Percentiles rank a stretch among this genome's conserved stretches.
Evolutionary conservation across 1,139 yeast species (phyloP).

Genomic region (Chernovozyma aurita): DNA sequence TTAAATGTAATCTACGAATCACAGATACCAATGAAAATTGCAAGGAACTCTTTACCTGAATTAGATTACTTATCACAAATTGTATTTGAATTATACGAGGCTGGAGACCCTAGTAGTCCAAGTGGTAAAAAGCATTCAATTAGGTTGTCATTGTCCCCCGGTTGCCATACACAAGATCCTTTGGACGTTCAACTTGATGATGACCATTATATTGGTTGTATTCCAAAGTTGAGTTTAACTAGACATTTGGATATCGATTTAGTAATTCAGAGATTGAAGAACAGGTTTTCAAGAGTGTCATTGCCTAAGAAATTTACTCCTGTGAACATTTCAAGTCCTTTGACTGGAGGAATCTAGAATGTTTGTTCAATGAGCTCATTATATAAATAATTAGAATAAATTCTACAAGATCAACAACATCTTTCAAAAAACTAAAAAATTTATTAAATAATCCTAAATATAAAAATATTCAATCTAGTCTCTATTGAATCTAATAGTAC

Average conservation of each 20-base stretch:
- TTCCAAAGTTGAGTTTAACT: slow-evolving; percentile 84
- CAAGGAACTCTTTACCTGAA: slow-evolving; percentile 93
- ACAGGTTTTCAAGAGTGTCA: slow-evolving; percentile 80
- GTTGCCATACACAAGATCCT: slow-evolving; percentile 97
- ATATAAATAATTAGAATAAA: not conserved
- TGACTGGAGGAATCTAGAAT: slow-evolving; percentile 26
- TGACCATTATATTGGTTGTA: slow-evolving; percentile 94
- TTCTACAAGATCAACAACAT: no score
- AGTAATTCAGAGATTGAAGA: slow-evolving; percentile 75
- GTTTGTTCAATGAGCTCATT: no score
- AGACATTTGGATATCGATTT: slow-evolving; percentile 91
- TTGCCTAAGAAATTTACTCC: slow-evolving; percentile 91
- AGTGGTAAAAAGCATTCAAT: slow-evolving; percentile 82
- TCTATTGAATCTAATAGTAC: slow-evolving; percentile 4
- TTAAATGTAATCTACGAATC: slow-evolving; percentile 88
- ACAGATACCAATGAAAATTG: slow-evolving; percentile 91
- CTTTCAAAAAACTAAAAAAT: not conserved
- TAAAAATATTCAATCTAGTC: not conserved
- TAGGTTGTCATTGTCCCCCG: slow-evolving; percentile 87
- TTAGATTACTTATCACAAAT: slow-evolving; percentile 94
- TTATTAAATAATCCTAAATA: slow-evolving; percentile 5
- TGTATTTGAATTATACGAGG: slow-evolving; percentile 87
- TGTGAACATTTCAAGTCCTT: slow-evolving; percentile 77
- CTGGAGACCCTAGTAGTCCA: slow-evolving; percentile 52
- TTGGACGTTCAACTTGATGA: slow-evolving; percentile 94